Percentiles rank a stretch among this genome's conserved stretches.
phyloP scores from a whole-genome alignment of 371 early-diverging fungal genomes.

The Mucor irregularis region DNA sequence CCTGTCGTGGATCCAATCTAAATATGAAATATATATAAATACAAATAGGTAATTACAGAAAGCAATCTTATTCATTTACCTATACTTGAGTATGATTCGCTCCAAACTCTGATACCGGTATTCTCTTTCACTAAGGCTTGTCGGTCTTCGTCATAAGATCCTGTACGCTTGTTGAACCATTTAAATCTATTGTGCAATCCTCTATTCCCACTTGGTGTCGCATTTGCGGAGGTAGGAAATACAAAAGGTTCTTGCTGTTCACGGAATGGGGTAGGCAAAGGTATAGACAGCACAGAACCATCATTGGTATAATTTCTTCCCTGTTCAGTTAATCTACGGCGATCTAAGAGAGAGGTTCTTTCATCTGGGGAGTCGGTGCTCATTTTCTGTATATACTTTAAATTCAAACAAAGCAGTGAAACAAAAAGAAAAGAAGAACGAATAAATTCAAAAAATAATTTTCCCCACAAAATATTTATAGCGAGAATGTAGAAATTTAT shows the following conservation, averaged over 20 bases:
- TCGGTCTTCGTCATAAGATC: constrained; percentile 54
- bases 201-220: not conserved
- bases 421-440: too few species aligned
- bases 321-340: constrained; percentile 17
- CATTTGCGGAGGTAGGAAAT: not conserved
- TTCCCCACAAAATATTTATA: too few species aligned
- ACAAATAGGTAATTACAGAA: not conserved
- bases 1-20: constrained; percentile 92
- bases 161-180: constrained; percentile 39
- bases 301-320: constrained; percentile 19
- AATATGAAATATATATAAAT: not conserved
- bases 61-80: constrained; percentile 63
- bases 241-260: constrained; percentile 19
- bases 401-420: not conserved
- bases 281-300: not conserved
- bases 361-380: constrained; percentile 17
- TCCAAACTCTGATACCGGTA: constrained; percentile 65
- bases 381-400: not conserved
- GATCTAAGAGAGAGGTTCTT: constrained; percentile 28
- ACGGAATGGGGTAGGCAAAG: constrained; percentile 9
- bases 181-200: constrained; percentile 22
- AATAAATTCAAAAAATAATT: too few species aligned
- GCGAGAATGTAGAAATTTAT: too few species aligned
- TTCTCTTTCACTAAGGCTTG: constrained; percentile 60
- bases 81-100: constrained; percentile 69